Conservation (phyloP, 1,284 basidiomycete species). For the Hypsizygus ulmarius region DNA sequence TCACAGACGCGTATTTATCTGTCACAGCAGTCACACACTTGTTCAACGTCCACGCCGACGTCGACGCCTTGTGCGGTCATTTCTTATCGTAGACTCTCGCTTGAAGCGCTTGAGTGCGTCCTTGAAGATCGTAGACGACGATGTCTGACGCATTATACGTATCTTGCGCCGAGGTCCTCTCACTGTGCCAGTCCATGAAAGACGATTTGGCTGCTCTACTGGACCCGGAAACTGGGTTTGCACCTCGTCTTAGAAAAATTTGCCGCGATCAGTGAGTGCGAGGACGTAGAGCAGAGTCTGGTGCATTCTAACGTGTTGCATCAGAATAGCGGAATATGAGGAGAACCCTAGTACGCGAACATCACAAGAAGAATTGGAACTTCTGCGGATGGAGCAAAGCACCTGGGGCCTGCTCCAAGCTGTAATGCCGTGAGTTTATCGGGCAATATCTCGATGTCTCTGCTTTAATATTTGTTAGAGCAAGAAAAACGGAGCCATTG, state of each 20-base stretch:
- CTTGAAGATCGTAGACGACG: not conserved
- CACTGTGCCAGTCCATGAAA: conserved; percentile 52
- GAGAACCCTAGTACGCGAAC: conserved; percentile 36
- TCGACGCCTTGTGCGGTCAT: no score
- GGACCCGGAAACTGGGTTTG: conserved; percentile 65
- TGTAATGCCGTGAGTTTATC: conserved; percentile 57
- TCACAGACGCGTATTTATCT: no score
- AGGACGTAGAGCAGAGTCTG: not conserved
- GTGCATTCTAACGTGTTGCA: not conserved
- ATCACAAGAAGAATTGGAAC: conserved; percentile 52
- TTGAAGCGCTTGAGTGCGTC: no score
- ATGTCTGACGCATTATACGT: conserved; percentile 49
- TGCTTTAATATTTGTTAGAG: conserved; percentile 34
- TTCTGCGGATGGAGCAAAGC: conserved; percentile 70
- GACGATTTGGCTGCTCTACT: conserved; percentile 61
- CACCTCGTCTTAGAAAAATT: conserved; percentile 60
- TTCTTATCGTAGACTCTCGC: not conserved
- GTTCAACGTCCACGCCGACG: no score
- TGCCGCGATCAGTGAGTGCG: conserved; percentile 61
- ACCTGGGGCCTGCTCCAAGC: conserved; percentile 81
- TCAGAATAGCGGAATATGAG: conserved; percentile 53
- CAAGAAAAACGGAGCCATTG: conserved; percentile 57
- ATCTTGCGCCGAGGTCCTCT: conserved; percentile 64
- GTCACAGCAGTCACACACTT: no score
- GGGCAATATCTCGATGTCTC: not conserved